Evolutionary conservation across 2,329 filamentous ascomycete species (phyloP).

Genomic region (Pseudogymnoascus sp.): DNA sequence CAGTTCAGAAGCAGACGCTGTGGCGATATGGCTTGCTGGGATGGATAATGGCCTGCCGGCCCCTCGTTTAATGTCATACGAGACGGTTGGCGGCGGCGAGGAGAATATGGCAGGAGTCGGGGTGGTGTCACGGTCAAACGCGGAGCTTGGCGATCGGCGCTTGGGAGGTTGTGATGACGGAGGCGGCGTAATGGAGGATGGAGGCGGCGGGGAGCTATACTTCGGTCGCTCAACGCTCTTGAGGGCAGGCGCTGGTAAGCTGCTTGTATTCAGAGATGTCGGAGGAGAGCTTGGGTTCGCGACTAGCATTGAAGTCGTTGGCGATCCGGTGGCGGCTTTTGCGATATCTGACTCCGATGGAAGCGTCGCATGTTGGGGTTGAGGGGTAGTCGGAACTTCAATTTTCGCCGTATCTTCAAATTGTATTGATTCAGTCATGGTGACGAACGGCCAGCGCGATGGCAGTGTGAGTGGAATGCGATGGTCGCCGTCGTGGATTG

Average conservation of each 20-base stretch:
- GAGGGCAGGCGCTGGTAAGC: slow-evolving; percentile 21
- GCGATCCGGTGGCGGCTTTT: neutral
- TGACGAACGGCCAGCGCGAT: neutral
- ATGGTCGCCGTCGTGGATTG: neutral
- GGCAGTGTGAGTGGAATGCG: neutral
- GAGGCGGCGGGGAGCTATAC: slow-evolving; percentile 33
- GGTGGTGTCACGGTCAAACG: slow-evolving; percentile 14
- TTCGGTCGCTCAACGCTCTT: slow-evolving; percentile 9
- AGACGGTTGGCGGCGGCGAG: slow-evolving; percentile 24
- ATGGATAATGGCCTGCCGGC: neutral
- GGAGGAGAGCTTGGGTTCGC: slow-evolving; percentile 24
- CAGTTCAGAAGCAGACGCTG: slow-evolving; percentile 48
- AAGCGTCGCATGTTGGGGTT: slow-evolving; percentile 11
- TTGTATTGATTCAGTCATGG: neutral
- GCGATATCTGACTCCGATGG: slow-evolving; percentile 5
- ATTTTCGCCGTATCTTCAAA: slow-evolving; percentile 2
- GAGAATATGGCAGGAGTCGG: slow-evolving; percentile 20
- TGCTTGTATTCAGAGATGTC: slow-evolving; percentile 26
- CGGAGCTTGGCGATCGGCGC: slow-evolving; percentile 6
- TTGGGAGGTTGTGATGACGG: slow-evolving; percentile 50
- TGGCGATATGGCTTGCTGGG: slow-evolving; percentile 40
- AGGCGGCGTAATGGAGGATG: slow-evolving; percentile 49
- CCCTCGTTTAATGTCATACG: slow-evolving; percentile 20
- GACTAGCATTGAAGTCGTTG: slow-evolving; percentile 9
- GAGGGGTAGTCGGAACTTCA: slow-evolving; percentile 8